A percentile compares a stretch with the other conserved stretches of the same genome.
phyloP scores from a whole-genome alignment of 306 rosid species.

The Cicer arietinum region DNA sequence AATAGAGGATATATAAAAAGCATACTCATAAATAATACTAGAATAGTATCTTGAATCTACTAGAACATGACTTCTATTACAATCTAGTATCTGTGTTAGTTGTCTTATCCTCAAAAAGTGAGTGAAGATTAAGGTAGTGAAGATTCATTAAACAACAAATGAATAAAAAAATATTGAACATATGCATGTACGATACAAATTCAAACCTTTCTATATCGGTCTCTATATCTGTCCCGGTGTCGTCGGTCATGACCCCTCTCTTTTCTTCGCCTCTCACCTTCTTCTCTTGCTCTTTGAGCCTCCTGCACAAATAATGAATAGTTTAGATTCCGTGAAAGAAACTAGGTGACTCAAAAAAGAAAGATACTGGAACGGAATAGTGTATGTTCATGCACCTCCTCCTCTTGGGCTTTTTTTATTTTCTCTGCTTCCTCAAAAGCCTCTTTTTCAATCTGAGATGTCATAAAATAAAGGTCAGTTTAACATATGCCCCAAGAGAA shows the following conservation, averaged over 20 bases:
- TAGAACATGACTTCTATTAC: neutral
- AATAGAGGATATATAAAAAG: conserved; percentile 3
- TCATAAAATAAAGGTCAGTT: conserved; percentile 43
- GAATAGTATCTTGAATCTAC: neutral
- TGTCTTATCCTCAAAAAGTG: conserved; percentile 34
- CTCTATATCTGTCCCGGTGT: conserved; percentile 69
- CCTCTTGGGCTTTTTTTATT: conserved; percentile 78
- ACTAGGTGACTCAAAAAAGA: neutral
- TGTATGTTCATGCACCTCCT: conserved; percentile 63
- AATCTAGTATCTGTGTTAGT: neutral
- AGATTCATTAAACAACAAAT: conserved; percentile 6
- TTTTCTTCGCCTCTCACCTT: conserved; percentile 85
- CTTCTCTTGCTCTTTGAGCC: conserved; percentile 96
- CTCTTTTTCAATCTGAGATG: conserved; percentile 73
- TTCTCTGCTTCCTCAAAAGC: conserved; percentile 91
- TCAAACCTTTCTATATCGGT: conserved; percentile 69
- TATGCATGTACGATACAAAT: conserved; percentile 36
- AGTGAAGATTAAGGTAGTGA: conserved; percentile 7
- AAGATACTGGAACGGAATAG: conserved; percentile 15
- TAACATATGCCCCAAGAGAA: conserved; percentile 13
- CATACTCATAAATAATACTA: neutral
- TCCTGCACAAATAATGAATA: conserved; percentile 61
- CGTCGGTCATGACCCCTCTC: conserved; percentile 84
- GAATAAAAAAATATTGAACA: neutral
- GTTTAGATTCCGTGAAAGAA: conserved; percentile 35